These are phyloP conservation scores for Trichoderma harzianum DNA, from an alignment of 2,329 filamentous ascomycete species.

Conservation along the genomic window DNA sequence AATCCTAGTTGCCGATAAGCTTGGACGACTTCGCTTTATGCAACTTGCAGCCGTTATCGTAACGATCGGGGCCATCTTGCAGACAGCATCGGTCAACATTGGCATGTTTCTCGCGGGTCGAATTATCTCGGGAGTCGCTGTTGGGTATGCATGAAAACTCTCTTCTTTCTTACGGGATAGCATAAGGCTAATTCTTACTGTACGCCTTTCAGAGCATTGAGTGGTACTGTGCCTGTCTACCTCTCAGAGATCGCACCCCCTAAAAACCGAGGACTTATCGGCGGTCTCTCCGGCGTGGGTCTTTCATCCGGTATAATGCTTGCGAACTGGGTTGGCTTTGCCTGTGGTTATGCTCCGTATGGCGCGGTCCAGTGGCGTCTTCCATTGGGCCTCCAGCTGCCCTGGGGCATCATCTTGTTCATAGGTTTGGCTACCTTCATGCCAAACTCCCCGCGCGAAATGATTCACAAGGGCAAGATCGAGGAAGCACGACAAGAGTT, in stretches of 20 bases:
- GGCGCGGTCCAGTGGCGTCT: not conserved
- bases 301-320: not conserved
- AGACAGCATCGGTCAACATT: not conserved
- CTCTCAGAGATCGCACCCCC: not conserved
- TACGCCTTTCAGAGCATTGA: not conserved
- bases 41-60: not conserved
- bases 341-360: not conserved
- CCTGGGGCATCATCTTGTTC: not conserved
- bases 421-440: not conserved
- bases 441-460: not conserved
- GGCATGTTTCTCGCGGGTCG: not conserved
- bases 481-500: not conserved
- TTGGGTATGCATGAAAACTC: not conserved
- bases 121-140: not conserved
- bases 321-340: not conserved
- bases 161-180: not conserved
- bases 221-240: not conserved
- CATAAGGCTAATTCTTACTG: too few relatives aligned
- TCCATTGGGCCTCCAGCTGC: not conserved
- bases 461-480: not conserved
- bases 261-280: not conserved
- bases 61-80: not conserved
- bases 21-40: not conserved
- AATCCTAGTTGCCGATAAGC: not conserved
- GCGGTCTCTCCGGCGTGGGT: not conserved